Conservation (phyloP, 2,329 filamentous ascomycete genomes). For the Neopestalotiopsis clavispora region DNA sequence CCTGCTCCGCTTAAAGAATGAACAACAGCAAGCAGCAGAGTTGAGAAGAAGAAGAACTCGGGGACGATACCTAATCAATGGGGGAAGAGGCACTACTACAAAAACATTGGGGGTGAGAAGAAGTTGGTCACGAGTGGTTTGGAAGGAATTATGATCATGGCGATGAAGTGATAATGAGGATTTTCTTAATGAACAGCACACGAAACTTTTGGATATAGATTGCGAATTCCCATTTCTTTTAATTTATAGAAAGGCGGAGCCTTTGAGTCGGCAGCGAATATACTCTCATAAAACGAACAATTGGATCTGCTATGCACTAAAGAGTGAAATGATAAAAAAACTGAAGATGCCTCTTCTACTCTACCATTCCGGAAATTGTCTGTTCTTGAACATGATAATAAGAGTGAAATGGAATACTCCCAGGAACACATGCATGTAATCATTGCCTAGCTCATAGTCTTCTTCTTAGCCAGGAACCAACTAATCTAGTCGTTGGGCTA, state of each 20-base stretch:
- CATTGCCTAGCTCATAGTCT: too few relatives aligned
- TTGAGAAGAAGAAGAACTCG: too few relatives aligned
- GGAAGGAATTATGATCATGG: neutral
- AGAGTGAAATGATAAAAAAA: too few relatives aligned
- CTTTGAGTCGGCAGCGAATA: neutral
- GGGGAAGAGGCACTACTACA: too few relatives aligned
- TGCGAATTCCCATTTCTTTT: neutral
- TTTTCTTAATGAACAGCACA: neutral
- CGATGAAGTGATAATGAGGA: neutral
- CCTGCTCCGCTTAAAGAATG: neutral
- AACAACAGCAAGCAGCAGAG: too few relatives aligned
- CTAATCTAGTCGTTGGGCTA: neutral
- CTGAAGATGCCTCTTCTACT: too few relatives aligned
- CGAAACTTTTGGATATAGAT: neutral
- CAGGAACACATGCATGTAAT: too few relatives aligned
- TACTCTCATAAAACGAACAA: neutral
- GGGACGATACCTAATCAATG: too few relatives aligned
- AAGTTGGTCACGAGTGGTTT: neutral
- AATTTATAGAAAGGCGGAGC: neutral
- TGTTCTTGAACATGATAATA: too few relatives aligned
- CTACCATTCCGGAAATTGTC: too few relatives aligned
- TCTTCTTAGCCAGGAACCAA: neutral
- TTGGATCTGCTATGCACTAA: neutral
- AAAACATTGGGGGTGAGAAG: neutral
- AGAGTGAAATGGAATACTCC: too few relatives aligned